Evolutionary conservation across 164 flowering plant species (phyloP).

Genomic region (Litsea cubeba): DNA sequence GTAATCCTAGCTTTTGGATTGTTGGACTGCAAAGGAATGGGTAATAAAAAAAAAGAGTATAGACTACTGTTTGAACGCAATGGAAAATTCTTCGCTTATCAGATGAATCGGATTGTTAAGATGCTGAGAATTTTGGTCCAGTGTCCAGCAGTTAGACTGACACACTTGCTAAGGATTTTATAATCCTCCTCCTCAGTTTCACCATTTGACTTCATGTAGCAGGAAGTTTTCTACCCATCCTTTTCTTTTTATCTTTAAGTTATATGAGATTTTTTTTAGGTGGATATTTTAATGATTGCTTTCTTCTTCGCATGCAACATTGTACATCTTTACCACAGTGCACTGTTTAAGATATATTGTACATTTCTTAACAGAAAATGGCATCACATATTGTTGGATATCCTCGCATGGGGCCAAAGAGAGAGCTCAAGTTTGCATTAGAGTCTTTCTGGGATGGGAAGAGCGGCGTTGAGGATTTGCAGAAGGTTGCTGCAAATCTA

Average conservation of each 20-base stretch:
- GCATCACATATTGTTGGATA: conserved; percentile 88
- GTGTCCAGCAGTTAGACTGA: too few species aligned
- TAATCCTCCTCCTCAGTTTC: too few species aligned
- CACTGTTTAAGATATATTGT: not conserved
- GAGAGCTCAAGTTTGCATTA: conserved; percentile 85
- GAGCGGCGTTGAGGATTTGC: conserved; percentile 65
- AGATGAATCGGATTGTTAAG: too few species aligned
- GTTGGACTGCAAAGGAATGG: too few species aligned
- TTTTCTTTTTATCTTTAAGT: not conserved
- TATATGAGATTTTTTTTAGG: not conserved
- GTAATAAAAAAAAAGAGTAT: too few species aligned
- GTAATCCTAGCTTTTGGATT: too few species aligned
- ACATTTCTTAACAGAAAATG: conserved; percentile 41
- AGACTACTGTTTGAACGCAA: too few species aligned
- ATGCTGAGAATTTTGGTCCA: too few species aligned
- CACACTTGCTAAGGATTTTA: too few species aligned
- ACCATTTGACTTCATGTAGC: not conserved
- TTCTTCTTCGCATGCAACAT: not conserved
- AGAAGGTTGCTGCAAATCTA: conserved; percentile 67
- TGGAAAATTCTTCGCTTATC: too few species aligned
- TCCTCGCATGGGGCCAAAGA: conserved; percentile 91
- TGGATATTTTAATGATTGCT: not conserved
- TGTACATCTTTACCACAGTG: not conserved
- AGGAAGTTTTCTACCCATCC: not conserved
- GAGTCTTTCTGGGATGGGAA: conserved; percentile 91